Conservation (phyloP, 225 moss, liverwort and hornwort genomes). For the Marchantia polymorpha region DNA sequence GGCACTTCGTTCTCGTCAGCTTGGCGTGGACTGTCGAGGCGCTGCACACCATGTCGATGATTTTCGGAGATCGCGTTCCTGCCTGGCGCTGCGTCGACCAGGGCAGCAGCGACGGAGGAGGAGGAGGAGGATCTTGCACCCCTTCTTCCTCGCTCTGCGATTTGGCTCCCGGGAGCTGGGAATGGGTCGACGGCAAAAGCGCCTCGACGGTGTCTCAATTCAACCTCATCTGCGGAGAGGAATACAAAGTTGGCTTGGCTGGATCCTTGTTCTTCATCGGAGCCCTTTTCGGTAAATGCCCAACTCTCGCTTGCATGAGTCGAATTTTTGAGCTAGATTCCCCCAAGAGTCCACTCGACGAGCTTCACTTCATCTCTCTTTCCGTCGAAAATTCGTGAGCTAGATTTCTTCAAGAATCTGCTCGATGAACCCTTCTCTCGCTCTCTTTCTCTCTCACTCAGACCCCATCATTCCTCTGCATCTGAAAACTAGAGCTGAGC, state of each 20-base stretch:
- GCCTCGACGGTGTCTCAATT: constrained; percentile 61
- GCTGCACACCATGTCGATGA: constrained; percentile 53
- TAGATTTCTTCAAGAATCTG: too few relatives aligned
- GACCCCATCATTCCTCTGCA: too few relatives aligned
- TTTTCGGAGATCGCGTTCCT: constrained; percentile 65
- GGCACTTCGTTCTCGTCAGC: constrained; percentile 66
- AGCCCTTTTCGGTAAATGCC: constrained; percentile 50
- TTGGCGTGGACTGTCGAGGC: constrained; percentile 66
- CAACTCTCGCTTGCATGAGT: background rate
- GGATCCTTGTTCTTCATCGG: constrained; percentile 64
- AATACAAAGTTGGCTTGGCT: constrained; percentile 68
- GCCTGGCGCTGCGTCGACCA: constrained; percentile 53
- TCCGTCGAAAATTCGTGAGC: too few relatives aligned
- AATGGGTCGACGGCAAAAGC: constrained; percentile 61
- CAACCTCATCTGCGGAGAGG: constrained; percentile 63
- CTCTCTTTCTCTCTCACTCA: too few relatives aligned
- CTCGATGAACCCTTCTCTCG: too few relatives aligned
- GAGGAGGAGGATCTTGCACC: constrained; percentile 30
- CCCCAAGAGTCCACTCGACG: background rate
- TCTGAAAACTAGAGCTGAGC: too few relatives aligned
- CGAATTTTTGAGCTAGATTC: background rate
- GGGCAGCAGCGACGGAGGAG: background rate
- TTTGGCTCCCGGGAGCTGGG: constrained; percentile 61
- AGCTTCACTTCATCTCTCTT: too few relatives aligned
- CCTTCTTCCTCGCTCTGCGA: constrained; percentile 52